Evolutionary conservation across 2,329 filamentous ascomycete species (phyloP).

Genomic region (Myriosclerotinia curreyana): DNA sequence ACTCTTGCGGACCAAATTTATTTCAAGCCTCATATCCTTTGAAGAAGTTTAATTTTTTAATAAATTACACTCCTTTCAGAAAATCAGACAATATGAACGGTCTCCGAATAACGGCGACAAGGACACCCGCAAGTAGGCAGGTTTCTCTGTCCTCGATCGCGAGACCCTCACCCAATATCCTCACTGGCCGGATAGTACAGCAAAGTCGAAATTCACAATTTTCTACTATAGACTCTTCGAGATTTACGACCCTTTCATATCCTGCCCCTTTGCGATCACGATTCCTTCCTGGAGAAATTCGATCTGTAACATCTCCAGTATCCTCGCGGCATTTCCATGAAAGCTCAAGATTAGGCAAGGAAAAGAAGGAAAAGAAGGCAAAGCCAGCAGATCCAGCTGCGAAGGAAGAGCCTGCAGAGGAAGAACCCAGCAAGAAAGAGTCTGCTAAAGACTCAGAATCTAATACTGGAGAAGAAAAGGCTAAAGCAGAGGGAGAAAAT

Average conservation of each 20-base stretch:
- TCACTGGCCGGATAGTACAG: constrained; percentile 40
- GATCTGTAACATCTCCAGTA: constrained; percentile 16
- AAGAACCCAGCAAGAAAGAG: constrained; percentile 28
- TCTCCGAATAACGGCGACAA: constrained; percentile 33
- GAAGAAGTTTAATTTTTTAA: constrained; percentile 19
- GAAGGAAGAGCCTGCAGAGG: constrained; percentile 19
- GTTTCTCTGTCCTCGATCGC: constrained; percentile 35
- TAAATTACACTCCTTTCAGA: constrained; percentile 5
- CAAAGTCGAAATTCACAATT: constrained; percentile 36
- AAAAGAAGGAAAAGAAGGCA: constrained; percentile 35
- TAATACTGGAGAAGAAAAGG: constrained; percentile 29
- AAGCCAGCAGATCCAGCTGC: constrained; percentile 25
- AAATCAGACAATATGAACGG: constrained; percentile 35
- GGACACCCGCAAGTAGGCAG: constrained; percentile 32
- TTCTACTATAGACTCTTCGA: constrained; percentile 36
- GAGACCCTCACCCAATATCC: constrained; percentile 37
- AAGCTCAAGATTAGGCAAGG: constrained; percentile 31
- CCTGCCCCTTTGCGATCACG: constrained; percentile 41
- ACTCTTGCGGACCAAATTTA: constrained; percentile 27
- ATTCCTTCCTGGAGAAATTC: constrained; percentile 41
- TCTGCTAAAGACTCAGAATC: constrained; percentile 30
- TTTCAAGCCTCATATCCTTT: constrained; percentile 22
- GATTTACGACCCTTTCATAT: constrained; percentile 43
- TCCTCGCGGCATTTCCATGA: constrained; percentile 33
- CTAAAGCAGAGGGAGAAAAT: constrained; percentile 34